These are phyloP conservation scores for Hypoxylon rubiginosum DNA, from an alignment of 2,329 filamentous ascomycete species.

Conservation along the genomic window DNA sequence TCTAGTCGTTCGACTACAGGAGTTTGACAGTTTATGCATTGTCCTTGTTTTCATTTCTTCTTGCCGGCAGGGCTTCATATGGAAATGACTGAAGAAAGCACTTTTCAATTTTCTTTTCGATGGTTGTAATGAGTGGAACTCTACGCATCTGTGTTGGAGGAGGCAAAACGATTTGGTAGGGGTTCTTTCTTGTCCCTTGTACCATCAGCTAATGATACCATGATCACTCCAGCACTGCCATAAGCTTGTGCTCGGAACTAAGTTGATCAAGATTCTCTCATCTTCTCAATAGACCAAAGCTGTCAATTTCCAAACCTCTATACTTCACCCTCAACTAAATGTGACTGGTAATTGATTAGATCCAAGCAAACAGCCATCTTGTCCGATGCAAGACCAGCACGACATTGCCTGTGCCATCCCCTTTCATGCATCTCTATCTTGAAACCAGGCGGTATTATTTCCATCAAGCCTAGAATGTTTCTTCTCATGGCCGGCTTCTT, in stretches of 20 bases:
- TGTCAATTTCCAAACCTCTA: not conserved
- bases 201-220: constrained; percentile 13
- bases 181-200: constrained; percentile 17
- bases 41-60: not conserved
- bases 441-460: too few species aligned
- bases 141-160: constrained; percentile 14
- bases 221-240: not conserved
- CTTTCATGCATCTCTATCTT: too few species aligned
- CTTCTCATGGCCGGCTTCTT: too few species aligned
- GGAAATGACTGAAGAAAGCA: constrained; percentile 4
- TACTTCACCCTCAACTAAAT: not conserved
- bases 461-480: too few species aligned
- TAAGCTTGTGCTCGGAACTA: not conserved
- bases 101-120: constrained; percentile 11
- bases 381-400: too few species aligned
- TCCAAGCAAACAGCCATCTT: too few species aligned
- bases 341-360: too few species aligned
- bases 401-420: too few species aligned
- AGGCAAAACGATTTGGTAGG: constrained; percentile 8
- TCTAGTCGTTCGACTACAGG: not conserved
- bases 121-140: constrained; percentile 11
- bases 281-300: not conserved
- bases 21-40: constrained; percentile 10
- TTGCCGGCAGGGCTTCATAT: constrained; percentile 2
- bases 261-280: not conserved